Conservation (phyloP, 2,329 filamentous ascomycete species). For the Ophiostoma tasmaniense region DNA sequence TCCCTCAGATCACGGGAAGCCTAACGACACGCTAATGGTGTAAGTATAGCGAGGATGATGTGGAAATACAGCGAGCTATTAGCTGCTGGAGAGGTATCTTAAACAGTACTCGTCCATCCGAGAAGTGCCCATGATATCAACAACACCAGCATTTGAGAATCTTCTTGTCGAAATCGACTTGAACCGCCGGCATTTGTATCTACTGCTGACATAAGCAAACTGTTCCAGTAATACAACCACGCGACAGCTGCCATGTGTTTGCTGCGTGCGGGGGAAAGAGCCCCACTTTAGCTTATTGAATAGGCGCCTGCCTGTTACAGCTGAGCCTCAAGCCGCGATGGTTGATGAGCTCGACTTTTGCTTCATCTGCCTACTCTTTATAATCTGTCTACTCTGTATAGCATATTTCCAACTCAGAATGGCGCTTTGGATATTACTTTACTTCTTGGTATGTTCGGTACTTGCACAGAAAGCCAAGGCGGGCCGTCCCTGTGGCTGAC, state of each 20-base stretch:
- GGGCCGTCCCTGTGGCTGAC: neutral
- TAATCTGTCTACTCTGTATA: neutral
- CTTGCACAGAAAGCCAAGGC: neutral
- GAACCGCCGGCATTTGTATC: neutral
- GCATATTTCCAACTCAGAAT: neutral
- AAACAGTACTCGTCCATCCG: too few relatives aligned
- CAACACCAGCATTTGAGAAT: neutral
- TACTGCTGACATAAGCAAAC: neutral
- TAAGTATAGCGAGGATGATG: too few relatives aligned
- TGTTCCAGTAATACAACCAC: neutral
- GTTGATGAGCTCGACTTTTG: neutral
- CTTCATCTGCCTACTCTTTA: neutral
- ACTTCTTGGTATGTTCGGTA: neutral
- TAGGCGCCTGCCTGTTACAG: neutral
- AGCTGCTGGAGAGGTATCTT: too few relatives aligned
- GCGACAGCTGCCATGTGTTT: neutral
- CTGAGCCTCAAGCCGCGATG: neutral
- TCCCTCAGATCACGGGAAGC: too few relatives aligned
- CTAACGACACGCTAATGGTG: too few relatives aligned
- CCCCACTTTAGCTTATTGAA: neutral
- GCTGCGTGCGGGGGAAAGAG: neutral
- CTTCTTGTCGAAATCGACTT: neutral
- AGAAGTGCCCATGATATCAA: too few relatives aligned
- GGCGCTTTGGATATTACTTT: neutral
- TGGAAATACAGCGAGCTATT: too few relatives aligned